phyloP scores from a whole-genome alignment of 2,329 filamentous ascomycete genomes.

The Macrophomina pseudophaseolina region DNA sequence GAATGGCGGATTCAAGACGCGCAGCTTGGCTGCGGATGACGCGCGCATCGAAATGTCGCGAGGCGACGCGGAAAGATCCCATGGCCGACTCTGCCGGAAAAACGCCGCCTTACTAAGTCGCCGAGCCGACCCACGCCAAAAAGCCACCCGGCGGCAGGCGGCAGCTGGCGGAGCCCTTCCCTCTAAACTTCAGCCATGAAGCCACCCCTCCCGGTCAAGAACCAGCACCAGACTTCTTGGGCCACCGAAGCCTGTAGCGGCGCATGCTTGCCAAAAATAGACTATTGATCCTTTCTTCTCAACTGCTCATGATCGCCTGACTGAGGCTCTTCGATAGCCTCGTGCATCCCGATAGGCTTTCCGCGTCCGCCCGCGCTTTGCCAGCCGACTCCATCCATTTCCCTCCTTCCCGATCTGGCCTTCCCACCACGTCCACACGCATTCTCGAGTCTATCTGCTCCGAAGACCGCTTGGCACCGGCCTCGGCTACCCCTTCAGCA shows the following conservation, averaged over 20 bases:
- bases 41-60: slow-evolving; percentile 14
- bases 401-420: not conserved
- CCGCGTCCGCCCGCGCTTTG: not conserved
- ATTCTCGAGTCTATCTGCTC: not conserved
- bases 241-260: not conserved
- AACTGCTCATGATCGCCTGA: not conserved
- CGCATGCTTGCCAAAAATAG: slow-evolving; percentile 8
- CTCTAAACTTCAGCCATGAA: not conserved
- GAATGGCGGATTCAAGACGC: not conserved
- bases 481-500: not conserved
- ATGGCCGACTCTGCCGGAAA: slow-evolving; percentile 1
- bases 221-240: not conserved
- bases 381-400: not conserved
- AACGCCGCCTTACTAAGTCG: not conserved
- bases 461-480: not conserved
- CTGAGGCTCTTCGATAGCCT: not conserved
- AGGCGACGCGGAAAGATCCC: slow-evolving; percentile 7
- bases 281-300: not conserved
- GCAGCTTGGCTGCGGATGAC: not conserved
- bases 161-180: not conserved
- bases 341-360: not conserved
- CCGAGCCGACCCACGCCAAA: not conserved
- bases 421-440: not conserved
- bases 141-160: slow-evolving; percentile 14
- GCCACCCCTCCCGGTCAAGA: not conserved